phyloP scores from a whole-genome alignment of 768 basidiomycete species.

The Ramaria sp. region DNA sequence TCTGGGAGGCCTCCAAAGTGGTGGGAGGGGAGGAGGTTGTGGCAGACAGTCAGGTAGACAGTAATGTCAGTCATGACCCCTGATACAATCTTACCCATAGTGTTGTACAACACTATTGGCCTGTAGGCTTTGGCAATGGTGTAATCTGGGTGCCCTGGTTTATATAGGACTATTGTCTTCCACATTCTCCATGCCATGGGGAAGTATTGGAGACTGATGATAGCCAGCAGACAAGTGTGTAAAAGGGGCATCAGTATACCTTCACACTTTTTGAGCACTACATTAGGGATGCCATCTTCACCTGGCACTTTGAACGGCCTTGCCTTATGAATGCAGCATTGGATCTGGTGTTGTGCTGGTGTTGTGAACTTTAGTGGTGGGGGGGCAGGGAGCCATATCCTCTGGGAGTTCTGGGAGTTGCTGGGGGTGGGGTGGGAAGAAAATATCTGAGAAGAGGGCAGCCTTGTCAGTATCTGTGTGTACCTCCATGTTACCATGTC shows the following conservation, averaged over 20 bases:
- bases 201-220: conserved; percentile 2
- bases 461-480: too few relatives aligned
- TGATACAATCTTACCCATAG: conserved; percentile 1
- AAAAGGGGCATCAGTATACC: not conserved
- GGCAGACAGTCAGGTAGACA: not conserved
- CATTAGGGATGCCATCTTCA: conserved; percentile 12
- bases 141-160: conserved; percentile 11
- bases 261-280: not conserved
- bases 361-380: too few relatives aligned
- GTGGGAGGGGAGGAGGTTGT: conserved; percentile 7
- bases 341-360: too few relatives aligned
- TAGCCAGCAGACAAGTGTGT: not conserved
- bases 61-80: not conserved
- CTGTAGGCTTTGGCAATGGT: conserved; percentile 11
- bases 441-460: too few relatives aligned
- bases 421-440: too few relatives aligned
- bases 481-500: too few relatives aligned
- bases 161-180: conserved; percentile 9
- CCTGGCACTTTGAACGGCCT: too few relatives aligned
- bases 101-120: conserved; percentile 10
- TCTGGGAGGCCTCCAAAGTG: too few relatives aligned
- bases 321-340: too few relatives aligned
- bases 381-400: too few relatives aligned
- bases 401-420: too few relatives aligned
- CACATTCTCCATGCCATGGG: not conserved